Evolutionary conservation across 2,329 filamentous ascomycete species (phyloP).

Genomic region (Clarireedia homoeocarpa): DNA sequence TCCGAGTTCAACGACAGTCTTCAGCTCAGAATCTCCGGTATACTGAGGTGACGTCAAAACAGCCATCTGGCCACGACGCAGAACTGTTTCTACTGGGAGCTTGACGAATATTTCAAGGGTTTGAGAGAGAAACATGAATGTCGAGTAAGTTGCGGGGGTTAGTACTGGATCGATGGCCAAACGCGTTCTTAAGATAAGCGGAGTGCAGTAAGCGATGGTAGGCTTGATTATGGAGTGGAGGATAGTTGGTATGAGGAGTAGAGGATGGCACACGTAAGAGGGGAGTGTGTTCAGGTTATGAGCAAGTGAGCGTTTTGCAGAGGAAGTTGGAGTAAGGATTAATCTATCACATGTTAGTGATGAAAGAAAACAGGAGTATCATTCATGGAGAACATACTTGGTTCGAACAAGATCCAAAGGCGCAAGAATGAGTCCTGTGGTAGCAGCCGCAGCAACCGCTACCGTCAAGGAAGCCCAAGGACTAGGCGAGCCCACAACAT

Average conservation of each 20-base stretch:
- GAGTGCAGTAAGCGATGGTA: constrained; percentile 72
- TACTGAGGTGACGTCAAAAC: constrained; percentile 40
- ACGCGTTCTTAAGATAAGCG: constrained; percentile 77
- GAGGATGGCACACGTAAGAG: constrained; percentile 62
- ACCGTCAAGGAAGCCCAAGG: constrained; percentile 76
- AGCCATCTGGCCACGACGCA: constrained; percentile 78
- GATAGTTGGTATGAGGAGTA: constrained; percentile 74
- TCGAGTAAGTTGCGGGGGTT: constrained; percentile 73
- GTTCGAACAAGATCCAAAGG: constrained; percentile 89
- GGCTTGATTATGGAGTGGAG: constrained; percentile 81
- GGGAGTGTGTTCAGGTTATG: constrained; percentile 67
- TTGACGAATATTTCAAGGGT: constrained; percentile 76
- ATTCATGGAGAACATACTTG: constrained; percentile 31
- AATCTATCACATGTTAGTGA: constrained; percentile 46
- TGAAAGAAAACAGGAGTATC: neutral
- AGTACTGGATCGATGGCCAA: constrained; percentile 75
- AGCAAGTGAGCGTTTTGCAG: constrained; percentile 69
- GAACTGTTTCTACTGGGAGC: constrained; percentile 83
- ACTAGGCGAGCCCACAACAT: constrained; percentile 74
- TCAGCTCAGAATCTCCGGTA: constrained; percentile 22
- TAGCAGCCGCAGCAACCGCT: constrained; percentile 53
- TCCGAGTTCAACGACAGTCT: constrained; percentile 72
- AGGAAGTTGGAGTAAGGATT: constrained; percentile 73
- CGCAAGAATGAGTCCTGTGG: constrained; percentile 72
- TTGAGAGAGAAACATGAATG: constrained; percentile 75